Conservation (phyloP, 2,329 filamentous ascomycete species). For the Aureobasidium musti region DNA sequence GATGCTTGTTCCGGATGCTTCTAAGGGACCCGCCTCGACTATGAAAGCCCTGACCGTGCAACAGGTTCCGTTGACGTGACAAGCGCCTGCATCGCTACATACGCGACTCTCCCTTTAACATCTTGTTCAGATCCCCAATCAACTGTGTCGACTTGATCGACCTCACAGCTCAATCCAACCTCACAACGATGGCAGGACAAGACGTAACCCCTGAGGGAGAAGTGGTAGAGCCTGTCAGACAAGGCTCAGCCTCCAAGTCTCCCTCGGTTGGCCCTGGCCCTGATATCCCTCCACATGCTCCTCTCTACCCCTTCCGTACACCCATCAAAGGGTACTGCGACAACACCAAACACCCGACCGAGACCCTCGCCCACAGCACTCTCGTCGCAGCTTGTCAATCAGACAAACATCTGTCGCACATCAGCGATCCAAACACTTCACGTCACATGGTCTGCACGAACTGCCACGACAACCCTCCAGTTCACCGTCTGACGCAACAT, state of each 20-base stretch:
- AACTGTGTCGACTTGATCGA: too few relatives aligned
- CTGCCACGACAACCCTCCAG: background rate
- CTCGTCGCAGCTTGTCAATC: slow-evolving; percentile 3
- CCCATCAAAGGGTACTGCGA: background rate
- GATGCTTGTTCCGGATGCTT: background rate
- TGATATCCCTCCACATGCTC: background rate
- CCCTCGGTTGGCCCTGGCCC: background rate
- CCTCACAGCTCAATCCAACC: too few relatives aligned
- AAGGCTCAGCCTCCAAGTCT: background rate
- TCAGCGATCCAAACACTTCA: background rate
- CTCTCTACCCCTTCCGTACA: background rate
- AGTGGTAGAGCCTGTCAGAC: background rate
- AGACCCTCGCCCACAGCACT: background rate
- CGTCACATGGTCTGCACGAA: background rate
- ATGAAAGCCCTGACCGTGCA: background rate
- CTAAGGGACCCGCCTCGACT: too few relatives aligned
- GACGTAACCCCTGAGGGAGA: background rate
- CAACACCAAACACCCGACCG: background rate
- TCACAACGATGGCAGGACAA: background rate
- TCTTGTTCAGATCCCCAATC: background rate
- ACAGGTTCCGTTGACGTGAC: background rate
- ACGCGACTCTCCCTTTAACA: too few relatives aligned
- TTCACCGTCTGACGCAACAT: background rate
- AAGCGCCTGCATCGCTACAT: background rate
- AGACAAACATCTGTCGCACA: background rate